These are phyloP conservation scores for Scutellaria galericulata DNA, from an alignment of 257 asterid genomes.

Conservation along the genomic window DNA sequence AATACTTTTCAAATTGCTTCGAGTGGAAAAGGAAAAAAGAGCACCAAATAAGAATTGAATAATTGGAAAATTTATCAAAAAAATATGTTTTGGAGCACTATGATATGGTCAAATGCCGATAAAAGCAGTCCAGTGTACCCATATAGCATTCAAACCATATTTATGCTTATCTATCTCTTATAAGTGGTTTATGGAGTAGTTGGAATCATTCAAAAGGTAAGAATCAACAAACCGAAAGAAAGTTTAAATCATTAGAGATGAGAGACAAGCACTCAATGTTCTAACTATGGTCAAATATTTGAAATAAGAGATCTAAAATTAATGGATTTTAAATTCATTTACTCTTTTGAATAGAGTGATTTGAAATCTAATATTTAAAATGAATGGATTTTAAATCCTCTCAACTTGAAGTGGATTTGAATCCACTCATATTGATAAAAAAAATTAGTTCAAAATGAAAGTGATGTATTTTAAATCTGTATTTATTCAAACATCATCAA, in stretches of 20 bases:
- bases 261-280: too few relatives aligned
- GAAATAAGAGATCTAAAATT: too few relatives aligned
- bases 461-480: too few relatives aligned
- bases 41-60: slow-evolving; percentile 33
- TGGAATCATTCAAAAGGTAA: slow-evolving; percentile 30
- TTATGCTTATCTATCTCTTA: slow-evolving; percentile 37
- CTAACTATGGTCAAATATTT: too few relatives aligned
- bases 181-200: slow-evolving; percentile 33
- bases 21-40: slow-evolving; percentile 39
- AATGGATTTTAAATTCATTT: too few relatives aligned
- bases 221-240: slow-evolving; percentile 42
- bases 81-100: slow-evolving; percentile 42
- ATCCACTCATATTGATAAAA: too few relatives aligned
- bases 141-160: neutral
- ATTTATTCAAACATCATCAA: too few relatives aligned
- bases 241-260: neutral
- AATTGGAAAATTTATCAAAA: slow-evolving; percentile 24
- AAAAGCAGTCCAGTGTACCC: slow-evolving; percentile 26
- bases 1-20: slow-evolving; percentile 33
- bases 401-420: too few relatives aligned
- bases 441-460: too few relatives aligned
- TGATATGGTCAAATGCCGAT: slow-evolving; percentile 29
- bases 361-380: too few relatives aligned
- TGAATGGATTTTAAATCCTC: too few relatives aligned
- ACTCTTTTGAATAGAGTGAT: too few relatives aligned